These are phyloP conservation scores for Vitis labrusca DNA, from an alignment of 164 flowering plant genomes.

Conservation along the genomic window DNA sequence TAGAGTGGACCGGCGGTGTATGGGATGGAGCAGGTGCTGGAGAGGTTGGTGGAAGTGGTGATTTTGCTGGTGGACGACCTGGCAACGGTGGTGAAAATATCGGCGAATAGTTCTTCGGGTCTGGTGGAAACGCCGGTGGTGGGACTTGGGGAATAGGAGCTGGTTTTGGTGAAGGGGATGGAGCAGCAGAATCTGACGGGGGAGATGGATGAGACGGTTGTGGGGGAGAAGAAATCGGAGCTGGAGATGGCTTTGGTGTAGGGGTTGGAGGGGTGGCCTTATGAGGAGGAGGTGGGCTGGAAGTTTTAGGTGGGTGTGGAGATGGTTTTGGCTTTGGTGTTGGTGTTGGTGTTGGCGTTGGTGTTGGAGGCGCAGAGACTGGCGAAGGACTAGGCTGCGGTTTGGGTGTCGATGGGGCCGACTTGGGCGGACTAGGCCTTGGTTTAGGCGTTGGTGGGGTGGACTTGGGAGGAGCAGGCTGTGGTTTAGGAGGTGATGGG, in stretches of 20 bases:
- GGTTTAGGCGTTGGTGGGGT: neutral
- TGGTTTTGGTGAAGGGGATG: too few relatives aligned
- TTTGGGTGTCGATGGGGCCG: neutral
- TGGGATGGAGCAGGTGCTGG: neutral
- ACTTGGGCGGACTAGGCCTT: neutral
- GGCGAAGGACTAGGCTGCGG: neutral
- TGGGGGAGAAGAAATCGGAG: too few relatives aligned
- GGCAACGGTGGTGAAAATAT: too few relatives aligned
- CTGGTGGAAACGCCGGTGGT: too few relatives aligned
- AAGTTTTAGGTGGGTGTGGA: neutral
- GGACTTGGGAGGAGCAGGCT: too few relatives aligned
- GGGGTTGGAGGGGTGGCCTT: neutral
- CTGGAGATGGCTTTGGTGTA: too few relatives aligned
- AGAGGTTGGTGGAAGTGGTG: too few relatives aligned
- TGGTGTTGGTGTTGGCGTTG: conserved; percentile 7
- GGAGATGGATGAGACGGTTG: too few relatives aligned
- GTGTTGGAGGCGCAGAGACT: neutral
- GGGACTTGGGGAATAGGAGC: too few relatives aligned
- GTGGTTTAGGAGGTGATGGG: neutral
- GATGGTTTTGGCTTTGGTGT: conserved; percentile 6
- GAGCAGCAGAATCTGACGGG: too few relatives aligned
- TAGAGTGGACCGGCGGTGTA: neutral
- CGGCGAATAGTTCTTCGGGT: too few relatives aligned
- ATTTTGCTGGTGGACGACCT: too few relatives aligned
- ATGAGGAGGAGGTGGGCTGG: neutral